These are phyloP conservation scores for Ascochyta rabiei DNA, from an alignment of 2,329 filamentous ascomycete species.

Conservation along the genomic window DNA sequence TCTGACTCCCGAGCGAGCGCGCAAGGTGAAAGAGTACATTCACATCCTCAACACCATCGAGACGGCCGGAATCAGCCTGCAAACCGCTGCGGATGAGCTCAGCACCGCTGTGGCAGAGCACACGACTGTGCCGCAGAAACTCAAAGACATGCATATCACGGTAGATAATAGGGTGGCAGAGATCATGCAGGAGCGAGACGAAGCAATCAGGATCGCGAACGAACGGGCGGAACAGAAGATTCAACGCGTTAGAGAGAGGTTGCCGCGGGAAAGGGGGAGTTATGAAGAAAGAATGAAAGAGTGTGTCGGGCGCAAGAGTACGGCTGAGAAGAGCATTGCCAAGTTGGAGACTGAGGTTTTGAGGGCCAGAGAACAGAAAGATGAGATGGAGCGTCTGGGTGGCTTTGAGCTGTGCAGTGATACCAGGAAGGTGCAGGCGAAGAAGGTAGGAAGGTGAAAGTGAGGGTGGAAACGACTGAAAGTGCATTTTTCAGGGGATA, in stretches of 20 bases:
- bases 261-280: neutral
- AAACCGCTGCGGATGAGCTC: neutral
- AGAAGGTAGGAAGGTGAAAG: neutral
- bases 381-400: neutral
- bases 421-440: neutral
- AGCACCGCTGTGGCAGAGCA: neutral
- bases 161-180: neutral
- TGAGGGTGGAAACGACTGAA: neutral
- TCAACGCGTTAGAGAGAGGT: neutral
- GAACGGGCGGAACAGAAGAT: neutral
- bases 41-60: neutral
- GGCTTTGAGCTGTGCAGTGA: neutral
- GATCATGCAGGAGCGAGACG: neutral
- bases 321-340: neutral
- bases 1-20: neutral
- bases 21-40: neutral
- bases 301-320: neutral
- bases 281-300: neutral
- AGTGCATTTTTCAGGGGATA: neutral
- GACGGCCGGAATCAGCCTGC: neutral
- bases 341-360: neutral
- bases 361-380: neutral
- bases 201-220: neutral
- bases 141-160: neutral
- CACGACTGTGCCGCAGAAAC: neutral